Evolutionary conservation across 805 yeast genomes (phyloP).

Genomic region (Candida maris): DNA sequence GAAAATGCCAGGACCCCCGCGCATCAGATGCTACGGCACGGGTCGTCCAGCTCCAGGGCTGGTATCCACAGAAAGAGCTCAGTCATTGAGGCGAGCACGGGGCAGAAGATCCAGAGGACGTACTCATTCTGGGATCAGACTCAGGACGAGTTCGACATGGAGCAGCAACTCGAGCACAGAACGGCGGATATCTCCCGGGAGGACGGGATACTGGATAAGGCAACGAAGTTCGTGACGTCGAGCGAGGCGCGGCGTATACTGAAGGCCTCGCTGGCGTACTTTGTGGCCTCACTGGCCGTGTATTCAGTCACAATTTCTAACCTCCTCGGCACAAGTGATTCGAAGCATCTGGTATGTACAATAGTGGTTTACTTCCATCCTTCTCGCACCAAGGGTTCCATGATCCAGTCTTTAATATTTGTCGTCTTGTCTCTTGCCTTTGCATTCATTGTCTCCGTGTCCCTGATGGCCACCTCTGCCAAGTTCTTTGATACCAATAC

Average conservation of each 20-base stretch:
- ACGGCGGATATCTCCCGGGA: constrained; percentile 12
- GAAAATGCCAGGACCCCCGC: constrained; percentile 3
- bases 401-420: constrained; percentile 69
- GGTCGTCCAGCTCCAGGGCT: constrained; percentile 11
- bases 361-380: constrained; percentile 85
- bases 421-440: constrained; percentile 52
- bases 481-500: constrained; percentile 33
- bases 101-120: constrained; percentile 31
- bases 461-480: constrained; percentile 51
- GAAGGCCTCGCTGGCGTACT: constrained; percentile 72
- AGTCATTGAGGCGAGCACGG: constrained; percentile 44
- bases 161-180: constrained; percentile 8
- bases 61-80: constrained; percentile 32
- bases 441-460: constrained; percentile 48
- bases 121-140: constrained; percentile 30
- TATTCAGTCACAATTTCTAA: constrained; percentile 49
- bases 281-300: constrained; percentile 70
- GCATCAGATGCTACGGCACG: constrained; percentile 8
- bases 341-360: constrained; percentile 79
- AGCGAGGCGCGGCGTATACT: constrained; percentile 32
- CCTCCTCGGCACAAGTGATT: constrained; percentile 60
- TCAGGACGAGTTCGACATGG: constrained; percentile 19
- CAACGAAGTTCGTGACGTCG: constrained; percentile 1
- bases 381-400: constrained; percentile 71
- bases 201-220: constrained; percentile 4